Evolutionary conservation across 345 rosid genomes (phyloP).

Genomic region (Melaleuca quinquenervia): DNA sequence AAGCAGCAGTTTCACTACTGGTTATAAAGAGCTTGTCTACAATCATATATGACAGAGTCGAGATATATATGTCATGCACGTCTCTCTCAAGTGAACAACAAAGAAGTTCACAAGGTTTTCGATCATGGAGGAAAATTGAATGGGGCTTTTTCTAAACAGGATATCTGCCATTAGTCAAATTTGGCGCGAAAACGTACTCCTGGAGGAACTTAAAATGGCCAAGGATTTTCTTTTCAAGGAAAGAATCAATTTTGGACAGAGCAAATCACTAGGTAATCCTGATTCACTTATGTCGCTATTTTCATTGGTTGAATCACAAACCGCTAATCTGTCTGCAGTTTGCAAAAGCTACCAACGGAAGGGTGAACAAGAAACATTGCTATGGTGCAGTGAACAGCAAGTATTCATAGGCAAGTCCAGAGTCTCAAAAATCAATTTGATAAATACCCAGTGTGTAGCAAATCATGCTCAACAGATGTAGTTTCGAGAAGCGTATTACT

Average conservation of each 20-base stretch:
- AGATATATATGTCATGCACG: too few species aligned
- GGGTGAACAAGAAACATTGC: neutral
- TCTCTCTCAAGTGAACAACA: too few species aligned
- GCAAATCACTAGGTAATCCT: neutral
- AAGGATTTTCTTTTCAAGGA: neutral
- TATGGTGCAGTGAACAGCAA: neutral
- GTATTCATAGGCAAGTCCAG: neutral
- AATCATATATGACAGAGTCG: too few species aligned
- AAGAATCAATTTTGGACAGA: neutral
- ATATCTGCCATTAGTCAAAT: neutral
- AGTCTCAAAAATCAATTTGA: neutral
- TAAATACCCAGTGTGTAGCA: neutral
- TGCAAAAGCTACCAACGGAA: neutral
- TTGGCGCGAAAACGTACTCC: neutral
- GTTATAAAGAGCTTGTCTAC: too few species aligned
- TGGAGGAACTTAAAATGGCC: neutral
- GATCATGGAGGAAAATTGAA: neutral
- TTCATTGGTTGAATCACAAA: neutral
- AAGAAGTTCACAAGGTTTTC: neutral
- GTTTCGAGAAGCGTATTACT: accelerated
- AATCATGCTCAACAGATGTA: neutral
- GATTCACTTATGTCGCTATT: neutral
- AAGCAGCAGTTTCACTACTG: too few species aligned
- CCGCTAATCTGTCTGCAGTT: neutral
- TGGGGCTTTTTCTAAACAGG: neutral